phyloP scores from a whole-genome alignment of 805 yeast species.

The Hanseniaspora singularis region DNA sequence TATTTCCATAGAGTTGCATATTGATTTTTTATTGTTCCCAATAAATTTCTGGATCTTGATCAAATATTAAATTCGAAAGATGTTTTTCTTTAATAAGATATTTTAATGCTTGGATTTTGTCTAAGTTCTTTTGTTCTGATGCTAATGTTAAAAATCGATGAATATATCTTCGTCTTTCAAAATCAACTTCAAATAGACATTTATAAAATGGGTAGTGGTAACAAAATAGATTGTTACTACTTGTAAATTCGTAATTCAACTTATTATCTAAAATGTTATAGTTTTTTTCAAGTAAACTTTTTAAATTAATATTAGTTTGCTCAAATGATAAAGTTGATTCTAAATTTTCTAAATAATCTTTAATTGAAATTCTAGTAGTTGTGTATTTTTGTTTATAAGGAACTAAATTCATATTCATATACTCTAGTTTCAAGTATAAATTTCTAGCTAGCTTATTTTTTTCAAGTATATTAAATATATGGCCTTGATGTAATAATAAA shows the following conservation, averaged over 20 bases:
- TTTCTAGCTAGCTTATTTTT: constrained; percentile 5
- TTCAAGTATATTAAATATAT: neutral
- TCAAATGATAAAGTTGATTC: neutral
- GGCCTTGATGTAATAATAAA: neutral
- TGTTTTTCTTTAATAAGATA: constrained; percentile 9
- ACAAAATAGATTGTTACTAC: constrained; percentile 1
- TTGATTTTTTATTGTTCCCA: constrained; percentile 3
- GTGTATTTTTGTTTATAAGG: neutral
- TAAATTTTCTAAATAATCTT: constrained; percentile 3
- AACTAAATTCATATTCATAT: constrained; percentile 4
- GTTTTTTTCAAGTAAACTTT: neutral
- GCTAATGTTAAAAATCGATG: neutral
- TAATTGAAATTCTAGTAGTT: constrained; percentile 10
- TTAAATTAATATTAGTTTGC: neutral
- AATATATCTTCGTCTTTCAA: neutral
- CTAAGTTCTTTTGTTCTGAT: neutral
- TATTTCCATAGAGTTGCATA: too few relatives aligned
- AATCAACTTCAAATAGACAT: constrained; percentile 2
- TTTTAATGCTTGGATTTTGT: constrained; percentile 1
- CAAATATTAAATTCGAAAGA: constrained; percentile 1
- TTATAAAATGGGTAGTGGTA: constrained; percentile 13
- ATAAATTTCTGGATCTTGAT: constrained; percentile 11
- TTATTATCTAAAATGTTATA: constrained; percentile 2
- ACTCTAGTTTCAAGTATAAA: constrained; percentile 11
- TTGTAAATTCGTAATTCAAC: constrained; percentile 6